Evolutionary conservation across 768 basidiomycete species (phyloP).

Genomic region (Cyclocybe aegerita): DNA sequence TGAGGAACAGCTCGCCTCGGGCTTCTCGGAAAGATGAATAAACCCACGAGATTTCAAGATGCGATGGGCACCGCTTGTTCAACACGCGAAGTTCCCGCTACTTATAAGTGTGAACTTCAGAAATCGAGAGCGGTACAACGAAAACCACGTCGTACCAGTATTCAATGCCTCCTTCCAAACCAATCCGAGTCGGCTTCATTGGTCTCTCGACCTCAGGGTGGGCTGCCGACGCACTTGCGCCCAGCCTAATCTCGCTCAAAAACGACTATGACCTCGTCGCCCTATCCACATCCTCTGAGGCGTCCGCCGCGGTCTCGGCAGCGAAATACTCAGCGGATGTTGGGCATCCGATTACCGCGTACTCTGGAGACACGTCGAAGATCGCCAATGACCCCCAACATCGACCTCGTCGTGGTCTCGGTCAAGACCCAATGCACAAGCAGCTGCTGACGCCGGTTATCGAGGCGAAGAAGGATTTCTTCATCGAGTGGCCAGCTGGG

Average conservation of each 20-base stretch:
- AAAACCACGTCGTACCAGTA: no score
- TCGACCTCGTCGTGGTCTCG: conserved; percentile 33
- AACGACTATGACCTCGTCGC: conserved; percentile 28
- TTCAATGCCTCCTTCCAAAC: neutral
- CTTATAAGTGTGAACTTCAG: no score
- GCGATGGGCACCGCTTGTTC: no score
- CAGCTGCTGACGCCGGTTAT: conserved; percentile 26
- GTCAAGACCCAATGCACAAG: conserved; percentile 30
- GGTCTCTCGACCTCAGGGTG: conserved; percentile 30
- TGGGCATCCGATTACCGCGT: conserved; percentile 28
- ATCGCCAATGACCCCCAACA: conserved; percentile 33
- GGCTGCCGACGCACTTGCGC: conserved; percentile 23
- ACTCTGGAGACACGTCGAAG: conserved; percentile 26
- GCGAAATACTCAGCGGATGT: conserved; percentile 24
- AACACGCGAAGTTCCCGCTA: no score
- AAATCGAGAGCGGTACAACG: no score
- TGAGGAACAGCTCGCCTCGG: no score
- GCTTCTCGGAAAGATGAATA: no score
- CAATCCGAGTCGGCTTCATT: conserved; percentile 25
- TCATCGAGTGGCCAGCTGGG: conserved; percentile 39
- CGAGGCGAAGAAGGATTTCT: conserved; percentile 35
- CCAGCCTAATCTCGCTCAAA: conserved; percentile 19
- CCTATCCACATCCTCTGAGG: conserved; percentile 28
- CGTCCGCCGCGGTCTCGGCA: conserved; percentile 27
- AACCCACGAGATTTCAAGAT: no score